Base-by-base conservation (phyloP, 75 land plant genomes). In the Adiantum capillusveneris region DNA sequence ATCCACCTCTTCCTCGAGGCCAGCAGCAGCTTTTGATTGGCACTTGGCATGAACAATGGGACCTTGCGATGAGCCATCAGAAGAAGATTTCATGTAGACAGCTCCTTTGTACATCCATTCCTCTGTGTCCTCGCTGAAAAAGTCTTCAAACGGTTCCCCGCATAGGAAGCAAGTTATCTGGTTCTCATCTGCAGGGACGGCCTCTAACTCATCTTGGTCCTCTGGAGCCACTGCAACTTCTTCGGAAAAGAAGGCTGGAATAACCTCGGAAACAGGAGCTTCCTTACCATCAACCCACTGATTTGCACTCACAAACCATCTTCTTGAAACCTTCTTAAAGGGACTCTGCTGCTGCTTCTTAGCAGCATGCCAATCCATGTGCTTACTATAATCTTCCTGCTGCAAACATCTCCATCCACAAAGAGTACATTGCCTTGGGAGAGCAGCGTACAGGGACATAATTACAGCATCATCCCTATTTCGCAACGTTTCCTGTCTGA, bases 21-120 rank as follows among this genome's bases (percentile, higher is more conserved):
- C 37, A 34, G 37, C 37, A 34, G 37, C 37, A 34, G 37, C 37
- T 5, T 87, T 83, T n/a, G 93, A 65, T 53, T 80, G 66, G 62
- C 94, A 88, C 55, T 84, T 84, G 25, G 81, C 85, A 75, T 88
- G 94, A 22, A 84, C 89, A 55, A 88, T 88, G 46, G 88, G 85
- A 59, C 94, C 94, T 39, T 76, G 69, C 50, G 56, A 45, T 28
- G 80, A 67, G 51, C 63, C 70, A 51, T 81, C 84, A 54, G 59
- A 52, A 0, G 85, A 68, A 52, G 76, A 85, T 77, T 95, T 82
- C 84, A 82, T 53, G 64, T 90, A 95, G 17, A 90, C 97, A 48
- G 99, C 84, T 0, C 99, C 99, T 63, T 63, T 90, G 63, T 90
- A 95, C 99, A 95, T 90, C 99, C 99, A 95, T 43, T 87, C 93